Evolutionary conservation across 768 basidiomycete genomes (phyloP), one percentile per base, ranked within the genome.

Genomic region (Chlorophyllum brunneum): DNA sequence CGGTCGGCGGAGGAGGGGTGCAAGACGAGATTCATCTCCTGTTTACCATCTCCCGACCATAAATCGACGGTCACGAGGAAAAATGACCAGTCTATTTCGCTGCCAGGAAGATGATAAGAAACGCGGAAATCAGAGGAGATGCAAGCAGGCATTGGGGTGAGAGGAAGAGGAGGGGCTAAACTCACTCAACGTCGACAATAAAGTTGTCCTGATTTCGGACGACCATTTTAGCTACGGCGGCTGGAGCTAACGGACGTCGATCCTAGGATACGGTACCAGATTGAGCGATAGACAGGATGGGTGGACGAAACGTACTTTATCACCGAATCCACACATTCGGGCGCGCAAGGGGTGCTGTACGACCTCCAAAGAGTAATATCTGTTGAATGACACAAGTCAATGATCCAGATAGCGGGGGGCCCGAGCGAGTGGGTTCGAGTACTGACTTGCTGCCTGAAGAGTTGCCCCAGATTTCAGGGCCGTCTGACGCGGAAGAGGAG

Each of bases 241-340:
- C 94, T 48, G 94, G 95, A 0, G 92, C 92, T 48, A 97, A 75
- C 0, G 94, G 93, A 47, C 94, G 78, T 56, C 94, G 86, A 78
- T 98, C 94, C 90, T 95, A 56, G 18, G 48, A 52, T n/a, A n/a
- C n/a, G n/a, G n/a, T n/a, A n/a, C n/a, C n/a, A n/a, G 55, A 59
- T 49, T 54, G 22, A 46, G 58, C 51, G 48, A 54, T 45, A 34
- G 42, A 58, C 50, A 54, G 45, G 18, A n/a, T 23, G 33, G 41
- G 51, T 24, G 33, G 36, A 36, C n/a, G 30, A 24, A 42, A 58
- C 63, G 54, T 59, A 92, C 93, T 77, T 95, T 95, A 75, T 97
- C 92, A 39, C 94, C 94, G 67, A 95, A 95, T 9, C 95, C 95
- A 66, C 94, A 95, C 86, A 95, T 95, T 58, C 94, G 82, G 43